Base-by-base conservation (phyloP, 805 yeast species). In the Suhomyces emberorum region DNA sequence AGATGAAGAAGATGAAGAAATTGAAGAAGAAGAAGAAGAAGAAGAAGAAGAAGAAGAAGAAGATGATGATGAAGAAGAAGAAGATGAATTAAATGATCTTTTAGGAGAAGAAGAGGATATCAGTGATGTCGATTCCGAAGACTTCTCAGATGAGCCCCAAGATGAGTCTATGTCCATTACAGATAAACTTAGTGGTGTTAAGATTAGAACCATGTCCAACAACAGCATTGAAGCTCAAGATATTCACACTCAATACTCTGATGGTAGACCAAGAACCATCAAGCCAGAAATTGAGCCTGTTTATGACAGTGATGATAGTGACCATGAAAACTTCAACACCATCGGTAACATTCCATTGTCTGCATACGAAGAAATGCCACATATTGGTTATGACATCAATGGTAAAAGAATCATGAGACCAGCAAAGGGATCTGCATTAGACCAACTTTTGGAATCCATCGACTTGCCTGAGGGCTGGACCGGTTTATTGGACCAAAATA, bases 381-480 rank as follows among this genome's bases (percentile, higher is more conserved):
- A 93, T 57, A 79, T 93, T 42, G 98, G 98, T 39, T 93, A 93
- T 61, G 91, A 88, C 59, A 89, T 93, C 52, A 93, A 93, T 58
- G 98, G 99, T 54, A 91, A 89, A 59, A 79, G 98, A 56, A 89
- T 93, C 55, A 91, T 93, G 98, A 79, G 99, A 61, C 99, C 99
- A 9, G 98, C 98, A 7, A 83, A 87, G 52, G 96, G 97, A 10
- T 80, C 95, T 39, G 98, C 98, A 1, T 73, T 93, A 47, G 98
- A 93, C 54, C 84, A 83, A 52, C 73, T 93, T 44, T 68, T 93
- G 46, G 98, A 91, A 54, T 72, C 81, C 20, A 93, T 93, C 42
- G 99, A 93, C 43, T 70, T 93, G 45, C 98, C 98, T 10, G 95
- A 87, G 63, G 98, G 98, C 17, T 93, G 98, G 98, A 93, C 98